Conservation (phyloP, 768 basidiomycete genomes). For the Chiua virens region DNA sequence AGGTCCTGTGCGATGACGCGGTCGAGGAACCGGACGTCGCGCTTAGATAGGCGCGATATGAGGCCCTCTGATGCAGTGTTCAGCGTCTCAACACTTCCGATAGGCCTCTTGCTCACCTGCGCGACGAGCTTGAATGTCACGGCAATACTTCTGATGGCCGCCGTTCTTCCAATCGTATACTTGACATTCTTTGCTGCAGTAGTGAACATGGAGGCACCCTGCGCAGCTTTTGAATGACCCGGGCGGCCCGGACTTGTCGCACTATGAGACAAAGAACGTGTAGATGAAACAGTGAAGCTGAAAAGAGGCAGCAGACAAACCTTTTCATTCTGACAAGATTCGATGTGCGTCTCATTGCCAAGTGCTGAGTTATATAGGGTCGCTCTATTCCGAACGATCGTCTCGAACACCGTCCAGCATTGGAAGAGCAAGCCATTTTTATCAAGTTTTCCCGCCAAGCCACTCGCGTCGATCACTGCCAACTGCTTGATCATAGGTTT, state of each 20-base stretch:
- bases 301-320: conserved; percentile 6
- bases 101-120: conserved; percentile 15
- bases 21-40: conserved; percentile 26
- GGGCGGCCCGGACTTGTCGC: conserved; percentile 23
- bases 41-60: conserved; percentile 18
- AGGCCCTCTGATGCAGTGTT: conserved; percentile 18
- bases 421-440: conserved; percentile 14
- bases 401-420: conserved; percentile 23
- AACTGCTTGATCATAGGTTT: conserved; percentile 15
- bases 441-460: conserved; percentile 14
- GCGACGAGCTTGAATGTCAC: conserved; percentile 26
- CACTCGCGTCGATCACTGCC: conserved; percentile 11
- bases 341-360: conserved; percentile 13
- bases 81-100: neutral
- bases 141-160: conserved; percentile 25
- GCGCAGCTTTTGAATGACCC: conserved; percentile 28
- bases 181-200: conserved; percentile 33
- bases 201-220: conserved; percentile 30
- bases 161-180: conserved; percentile 31
- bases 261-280: conserved; percentile 9
- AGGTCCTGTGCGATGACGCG: conserved; percentile 22
- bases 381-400: conserved; percentile 14
- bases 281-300: neutral
- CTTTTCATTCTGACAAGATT: conserved; percentile 27
- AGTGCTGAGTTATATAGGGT: conserved; percentile 6